Conservation (phyloP, 2,329 filamentous ascomycete genomes). For the Sphaerulina vaccinii region DNA sequence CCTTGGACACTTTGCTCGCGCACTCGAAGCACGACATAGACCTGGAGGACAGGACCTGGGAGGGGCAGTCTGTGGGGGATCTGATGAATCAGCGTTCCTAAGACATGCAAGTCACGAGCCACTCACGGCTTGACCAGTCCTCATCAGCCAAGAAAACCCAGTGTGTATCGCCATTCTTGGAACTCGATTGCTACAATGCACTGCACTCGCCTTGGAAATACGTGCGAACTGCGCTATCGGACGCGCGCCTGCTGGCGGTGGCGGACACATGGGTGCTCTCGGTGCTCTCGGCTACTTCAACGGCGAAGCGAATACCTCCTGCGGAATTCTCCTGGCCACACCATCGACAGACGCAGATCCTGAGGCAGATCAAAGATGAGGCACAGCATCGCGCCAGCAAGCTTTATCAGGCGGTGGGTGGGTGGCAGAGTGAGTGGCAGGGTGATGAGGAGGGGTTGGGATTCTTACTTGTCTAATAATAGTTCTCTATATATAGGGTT, state of each 20-base stretch:
- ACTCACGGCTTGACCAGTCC: neutral
- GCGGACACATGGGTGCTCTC: too few relatives aligned
- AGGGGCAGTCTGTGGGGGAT: neutral
- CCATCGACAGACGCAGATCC: neutral
- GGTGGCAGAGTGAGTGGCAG: too few relatives aligned
- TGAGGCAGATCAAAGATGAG: neutral
- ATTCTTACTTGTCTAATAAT: neutral
- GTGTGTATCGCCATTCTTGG: too few relatives aligned
- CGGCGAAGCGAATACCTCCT: too few relatives aligned
- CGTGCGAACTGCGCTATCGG: too few relatives aligned
- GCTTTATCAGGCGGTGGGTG: too few relatives aligned
- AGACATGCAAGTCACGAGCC: neutral
- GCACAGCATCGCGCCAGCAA: neutral
- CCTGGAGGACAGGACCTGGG: neutral
- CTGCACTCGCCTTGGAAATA: neutral
- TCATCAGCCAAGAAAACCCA: neutral
- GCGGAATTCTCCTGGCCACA: too few relatives aligned
- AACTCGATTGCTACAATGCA: too few relatives aligned
- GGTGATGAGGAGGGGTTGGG: too few relatives aligned
- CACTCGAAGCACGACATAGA: neutral
- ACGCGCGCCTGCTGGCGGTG: too few relatives aligned
- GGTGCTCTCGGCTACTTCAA: too few relatives aligned
- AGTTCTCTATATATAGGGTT: neutral
- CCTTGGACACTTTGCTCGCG: neutral
- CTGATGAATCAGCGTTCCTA: neutral